These are phyloP conservation scores for Aspergillus calidoustus DNA, from an alignment of 2,329 filamentous ascomycete species.

Conservation along the genomic window DNA sequence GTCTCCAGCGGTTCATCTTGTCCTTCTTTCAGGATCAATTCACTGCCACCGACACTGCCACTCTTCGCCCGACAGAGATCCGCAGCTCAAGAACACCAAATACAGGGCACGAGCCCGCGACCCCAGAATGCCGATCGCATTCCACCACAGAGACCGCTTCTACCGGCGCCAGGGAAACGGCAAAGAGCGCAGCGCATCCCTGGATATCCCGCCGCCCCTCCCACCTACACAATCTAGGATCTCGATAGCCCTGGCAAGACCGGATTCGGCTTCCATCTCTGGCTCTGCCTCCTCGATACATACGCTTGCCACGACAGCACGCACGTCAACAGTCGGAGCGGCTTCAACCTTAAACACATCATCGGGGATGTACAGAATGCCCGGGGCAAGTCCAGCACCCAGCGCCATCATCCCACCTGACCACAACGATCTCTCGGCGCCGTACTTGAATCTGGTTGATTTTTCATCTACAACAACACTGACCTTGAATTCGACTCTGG, in stretches of 20 bases:
- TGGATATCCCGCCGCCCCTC: background rate
- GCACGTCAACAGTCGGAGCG: too few relatives aligned
- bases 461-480: background rate
- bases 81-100: too few relatives aligned
- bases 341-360: background rate
- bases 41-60: background rate
- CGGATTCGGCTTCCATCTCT: background rate
- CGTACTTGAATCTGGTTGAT: background rate
- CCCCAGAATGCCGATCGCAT: background rate
- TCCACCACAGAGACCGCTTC: background rate
- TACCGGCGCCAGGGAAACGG: background rate
- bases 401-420: background rate
- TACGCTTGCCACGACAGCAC: too few relatives aligned
- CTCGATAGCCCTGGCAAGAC: background rate
- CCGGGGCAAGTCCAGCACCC: background rate
- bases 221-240: background rate
- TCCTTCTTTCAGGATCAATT: background rate
- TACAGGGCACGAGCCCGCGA: background rate
- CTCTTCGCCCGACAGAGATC: too few relatives aligned
- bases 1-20: background rate
- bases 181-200: background rate
- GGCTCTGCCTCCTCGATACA: background rate
- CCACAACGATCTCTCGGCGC: background rate
- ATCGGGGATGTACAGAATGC: background rate
- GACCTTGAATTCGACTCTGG: background rate